Base-by-base conservation (phyloP, 2,329 filamentous ascomycete species). In the Penicillium sp. region DNA sequence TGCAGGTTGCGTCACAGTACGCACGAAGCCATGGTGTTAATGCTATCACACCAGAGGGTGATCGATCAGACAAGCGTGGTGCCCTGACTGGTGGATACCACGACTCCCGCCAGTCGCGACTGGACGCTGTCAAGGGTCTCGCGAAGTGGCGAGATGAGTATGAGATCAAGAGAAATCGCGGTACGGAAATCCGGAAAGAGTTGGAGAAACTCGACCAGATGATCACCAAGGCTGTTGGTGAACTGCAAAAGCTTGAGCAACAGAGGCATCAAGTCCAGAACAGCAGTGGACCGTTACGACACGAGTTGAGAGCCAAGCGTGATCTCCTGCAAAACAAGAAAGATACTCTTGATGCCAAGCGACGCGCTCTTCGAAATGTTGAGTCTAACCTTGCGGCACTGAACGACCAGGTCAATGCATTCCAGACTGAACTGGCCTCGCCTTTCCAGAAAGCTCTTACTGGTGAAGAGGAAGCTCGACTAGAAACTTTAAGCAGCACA, bases 1-100 rank as follows among this genome's bases (percentile, higher is more conserved):
- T 99, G 59, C 85, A 89, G 46, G 85, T 96, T 56, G 94, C 92
- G 45, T 85, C 89, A 12, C 91, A 97, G 69, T 97, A 97, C 70
- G 90, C 94, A 22, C 86, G 93, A 67, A 96, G 89, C 66, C 93
- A 97, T 67, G 89, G 89, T 17, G 87, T 97, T 25, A 91, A 91
- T 66, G 92, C 91, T 33, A 96, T 99, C 62, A 99, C 94, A 0
- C 89, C 90, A 4, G 92, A 97, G 55, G 94, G 94, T 73, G 93
- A 97, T 73, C 90, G 90, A 31, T 92, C 91, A 1, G 95, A 97
- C 76, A 96, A 95, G 77, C 89, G 93, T 65, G 94, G 94, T 75
- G 93, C 92, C 14, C 85, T 99, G 78, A 97, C 91, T 46, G 94
- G 94, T 79, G 94, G 94, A 66, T 99, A 88, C 69, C 88, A 96